Conservation (phyloP, 2,329 filamentous ascomycete genomes). For the Trichophyton schoenleinii region DNA sequence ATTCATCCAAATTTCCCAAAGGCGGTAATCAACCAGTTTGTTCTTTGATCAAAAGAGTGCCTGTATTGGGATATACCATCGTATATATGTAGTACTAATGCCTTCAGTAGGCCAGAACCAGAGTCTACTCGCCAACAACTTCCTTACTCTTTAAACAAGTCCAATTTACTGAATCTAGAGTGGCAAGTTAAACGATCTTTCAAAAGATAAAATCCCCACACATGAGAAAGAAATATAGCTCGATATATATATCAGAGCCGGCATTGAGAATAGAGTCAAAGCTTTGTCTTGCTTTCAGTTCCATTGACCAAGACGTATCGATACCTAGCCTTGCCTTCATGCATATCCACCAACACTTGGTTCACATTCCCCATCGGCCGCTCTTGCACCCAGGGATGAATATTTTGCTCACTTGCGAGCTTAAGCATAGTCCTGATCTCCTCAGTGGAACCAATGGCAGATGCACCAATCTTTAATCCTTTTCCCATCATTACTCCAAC, state of each 20-base stretch:
- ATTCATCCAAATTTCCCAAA: too few species aligned
- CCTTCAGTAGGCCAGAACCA: too few species aligned
- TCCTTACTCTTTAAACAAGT: too few species aligned
- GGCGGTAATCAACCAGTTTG: too few species aligned
- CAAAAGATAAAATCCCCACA: neutral
- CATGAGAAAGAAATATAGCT: neutral
- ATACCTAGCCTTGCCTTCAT: slow-evolving; percentile 35
- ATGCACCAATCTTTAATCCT: slow-evolving; percentile 41
- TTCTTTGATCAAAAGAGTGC: too few species aligned
- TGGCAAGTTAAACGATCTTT: too few species aligned
- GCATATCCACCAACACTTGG: slow-evolving; percentile 33
- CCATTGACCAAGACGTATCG: slow-evolving; percentile 36
- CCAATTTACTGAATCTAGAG: too few species aligned
- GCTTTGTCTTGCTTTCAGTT: slow-evolving; percentile 17
- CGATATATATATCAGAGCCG: too few species aligned
- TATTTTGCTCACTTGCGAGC: slow-evolving; percentile 30
- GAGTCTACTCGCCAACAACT: too few species aligned
- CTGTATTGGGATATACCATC: too few species aligned
- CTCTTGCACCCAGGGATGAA: slow-evolving; percentile 33
- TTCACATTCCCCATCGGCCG: slow-evolving; percentile 34
- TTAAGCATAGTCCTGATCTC: slow-evolving; percentile 35
- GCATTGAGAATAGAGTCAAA: slow-evolving; percentile 14
- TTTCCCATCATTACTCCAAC: slow-evolving; percentile 49
- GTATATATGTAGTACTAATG: too few species aligned
- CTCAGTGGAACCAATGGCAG: slow-evolving; percentile 31